Base-by-base conservation (phyloP, 495 filamentous ascomycete species). In the Rhypophila decipiens region DNA sequence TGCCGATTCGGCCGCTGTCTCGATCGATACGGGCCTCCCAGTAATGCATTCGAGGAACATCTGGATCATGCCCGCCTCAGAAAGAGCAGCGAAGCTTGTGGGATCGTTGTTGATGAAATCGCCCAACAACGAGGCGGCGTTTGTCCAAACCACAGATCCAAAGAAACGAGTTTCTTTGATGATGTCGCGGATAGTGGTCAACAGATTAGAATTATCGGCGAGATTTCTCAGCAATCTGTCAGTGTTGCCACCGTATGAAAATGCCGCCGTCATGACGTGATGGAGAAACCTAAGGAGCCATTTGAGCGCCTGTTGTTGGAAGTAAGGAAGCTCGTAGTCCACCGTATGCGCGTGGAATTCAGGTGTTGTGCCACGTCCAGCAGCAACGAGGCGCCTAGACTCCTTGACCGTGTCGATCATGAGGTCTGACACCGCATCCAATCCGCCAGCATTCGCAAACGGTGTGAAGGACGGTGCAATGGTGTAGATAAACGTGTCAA, bases 101-200 rank as follows among this genome's bases (percentile, higher is more conserved):
- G 94, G 94, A 57, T 99, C 94, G 60, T 97, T 96, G 65, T 99
- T 94, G 49, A 99, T 95, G 71, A 97, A 97, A 58, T 84, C 91
- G 65, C 86, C 91, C 22, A 97, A 74, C 53, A 97, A 89, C 52
- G 84, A 86, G 47, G 93, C 86, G 15, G 88, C 85, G 58, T 86
- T 86, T 46, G 88, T 94, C 94, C 94, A 99, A 13, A 96, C 87
- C 53, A 86, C 80, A 11, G 89, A 88, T 35, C 94, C 94, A 61
- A 88, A 99, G 13, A 86, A 70, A 12, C 65, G 63, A 21, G 82
- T 82, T 49, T 95, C 85, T 44, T 81, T 76, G 45, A 96, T 86
- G n/a, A 96, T 88, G 29, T 80, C 72, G 27, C 86, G 83, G 23
- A 99, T 72, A 23, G 83, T 87, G 18, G 71, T 75, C 42, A 97